Evolutionary conservation across 352 stramenopile species (phyloP).

Genomic region (Globisporangium cystogenes): DNA sequence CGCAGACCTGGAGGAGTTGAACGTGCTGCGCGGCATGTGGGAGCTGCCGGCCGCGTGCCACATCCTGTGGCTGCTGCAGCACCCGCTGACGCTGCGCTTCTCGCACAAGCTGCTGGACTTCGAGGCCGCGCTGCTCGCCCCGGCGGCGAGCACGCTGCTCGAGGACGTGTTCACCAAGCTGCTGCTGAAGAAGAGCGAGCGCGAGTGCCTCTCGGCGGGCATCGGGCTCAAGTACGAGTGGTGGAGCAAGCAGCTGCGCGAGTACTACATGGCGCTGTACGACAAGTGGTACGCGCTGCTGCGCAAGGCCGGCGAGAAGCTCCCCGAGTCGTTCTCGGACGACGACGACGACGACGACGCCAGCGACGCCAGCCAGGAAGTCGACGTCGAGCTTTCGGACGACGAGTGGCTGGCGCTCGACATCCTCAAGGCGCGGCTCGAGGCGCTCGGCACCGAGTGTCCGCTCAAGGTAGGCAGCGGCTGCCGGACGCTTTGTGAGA

Average conservation of each 20-base stretch:
- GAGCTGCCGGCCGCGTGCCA: slow-evolving; percentile 76
- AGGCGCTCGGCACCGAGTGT: slow-evolving; percentile 43
- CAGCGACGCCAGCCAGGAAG: slow-evolving; percentile 33
- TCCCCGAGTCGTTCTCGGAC: slow-evolving; percentile 59
- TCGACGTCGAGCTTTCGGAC: slow-evolving; percentile 74
- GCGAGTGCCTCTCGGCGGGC: slow-evolving; percentile 61
- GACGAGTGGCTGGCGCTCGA: slow-evolving; percentile 72
- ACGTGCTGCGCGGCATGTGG: slow-evolving; percentile 53
- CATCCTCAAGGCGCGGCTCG: slow-evolving; percentile 49
- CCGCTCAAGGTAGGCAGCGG: slow-evolving; percentile 37
- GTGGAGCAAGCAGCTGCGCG: slow-evolving; percentile 84
- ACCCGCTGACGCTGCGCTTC: slow-evolving; percentile 70
- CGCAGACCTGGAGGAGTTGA: slow-evolving; percentile 67
- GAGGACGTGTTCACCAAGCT: slow-evolving; percentile 87
- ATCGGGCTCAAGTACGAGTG: slow-evolving; percentile 85
- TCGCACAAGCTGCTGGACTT: slow-evolving; percentile 79
- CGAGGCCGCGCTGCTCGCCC: slow-evolving; percentile 73
- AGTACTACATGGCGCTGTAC: slow-evolving; percentile 82
- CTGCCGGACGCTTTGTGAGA: background rate
- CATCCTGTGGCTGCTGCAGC: slow-evolving; percentile 80
- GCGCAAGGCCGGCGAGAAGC: slow-evolving; percentile 59
- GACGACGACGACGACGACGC: slow-evolving; percentile 47
- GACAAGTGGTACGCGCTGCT: slow-evolving; percentile 77
- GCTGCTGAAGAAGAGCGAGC: slow-evolving; percentile 78
- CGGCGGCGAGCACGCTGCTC: slow-evolving; percentile 56